Percentiles rank a stretch among this genome's conserved stretches.
phyloP scores from a whole-genome alignment of 306 rosid species.

The Ormosia emarginata region DNA sequence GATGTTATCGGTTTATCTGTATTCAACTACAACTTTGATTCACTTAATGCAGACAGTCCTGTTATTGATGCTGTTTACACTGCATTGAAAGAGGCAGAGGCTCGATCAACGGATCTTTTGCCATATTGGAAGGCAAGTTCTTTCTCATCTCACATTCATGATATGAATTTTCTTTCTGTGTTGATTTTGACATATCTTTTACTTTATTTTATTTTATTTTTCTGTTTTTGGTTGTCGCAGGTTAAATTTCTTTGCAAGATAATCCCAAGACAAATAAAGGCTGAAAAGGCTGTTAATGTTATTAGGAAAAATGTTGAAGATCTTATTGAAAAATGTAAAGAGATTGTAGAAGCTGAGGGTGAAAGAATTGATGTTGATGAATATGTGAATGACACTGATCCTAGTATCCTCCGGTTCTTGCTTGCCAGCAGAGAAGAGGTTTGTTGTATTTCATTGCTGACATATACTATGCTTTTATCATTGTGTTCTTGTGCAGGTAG shows the following conservation, averaged over 20 bases:
- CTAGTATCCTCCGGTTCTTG: slow-evolving; percentile 87
- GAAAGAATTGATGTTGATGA: slow-evolving; percentile 81
- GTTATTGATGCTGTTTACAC: slow-evolving; percentile 92
- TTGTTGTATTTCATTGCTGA: slow-evolving; percentile 9
- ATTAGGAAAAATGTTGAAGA: slow-evolving; percentile 85
- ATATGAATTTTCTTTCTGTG: not conserved
- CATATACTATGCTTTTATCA: not conserved
- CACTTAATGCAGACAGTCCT: slow-evolving; percentile 74
- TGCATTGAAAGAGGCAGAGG: slow-evolving; percentile 95
- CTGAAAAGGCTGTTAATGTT: slow-evolving; percentile 68
- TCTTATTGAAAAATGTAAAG: slow-evolving; percentile 84
- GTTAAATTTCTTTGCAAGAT: slow-evolving; percentile 64
- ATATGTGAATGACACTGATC: slow-evolving; percentile 78
- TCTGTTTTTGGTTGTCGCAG: slow-evolving; percentile 43
- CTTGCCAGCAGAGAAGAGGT: slow-evolving; percentile 97
- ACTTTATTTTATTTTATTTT: too few species aligned
- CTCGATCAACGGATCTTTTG: slow-evolving; percentile 86
- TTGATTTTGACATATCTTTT: not conserved
- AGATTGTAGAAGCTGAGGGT: slow-evolving; percentile 85
- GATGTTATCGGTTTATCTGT: slow-evolving; percentile 92
- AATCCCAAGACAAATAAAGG: slow-evolving; percentile 90
- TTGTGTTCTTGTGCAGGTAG: not conserved
- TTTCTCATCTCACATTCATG: slow-evolving; percentile 4
- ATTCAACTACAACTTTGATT: slow-evolving; percentile 88
- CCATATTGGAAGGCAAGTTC: slow-evolving; percentile 88